Conservation (phyloP, 192 early-diverging fungal species). For the Lobosporangium transversale region DNA sequence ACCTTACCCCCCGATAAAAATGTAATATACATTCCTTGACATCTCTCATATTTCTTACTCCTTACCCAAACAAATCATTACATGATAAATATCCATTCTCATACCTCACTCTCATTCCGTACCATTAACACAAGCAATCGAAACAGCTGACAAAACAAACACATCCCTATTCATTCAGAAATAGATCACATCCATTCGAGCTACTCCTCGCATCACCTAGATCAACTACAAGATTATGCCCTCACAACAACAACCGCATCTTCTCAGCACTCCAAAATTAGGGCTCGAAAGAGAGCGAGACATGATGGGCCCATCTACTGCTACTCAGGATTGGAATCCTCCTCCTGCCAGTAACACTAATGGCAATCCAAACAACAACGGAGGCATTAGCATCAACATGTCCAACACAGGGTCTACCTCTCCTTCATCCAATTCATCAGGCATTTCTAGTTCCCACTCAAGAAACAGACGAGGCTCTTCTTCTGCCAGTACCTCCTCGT, state of each 20-base stretch:
- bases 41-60: no score
- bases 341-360: background rate
- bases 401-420: background rate
- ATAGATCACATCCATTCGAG: no score
- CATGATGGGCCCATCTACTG: constrained; percentile 1
- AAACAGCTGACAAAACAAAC: no score
- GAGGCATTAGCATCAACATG: background rate
- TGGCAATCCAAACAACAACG: background rate
- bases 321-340: constrained; percentile 9
- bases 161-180: no score
- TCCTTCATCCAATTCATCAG: background rate
- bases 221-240: constrained; percentile 16
- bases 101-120: no score
- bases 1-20: no score
- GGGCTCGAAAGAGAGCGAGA: constrained; percentile 18
- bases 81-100: no score
- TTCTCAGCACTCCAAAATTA: constrained; percentile 13
- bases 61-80: no score
- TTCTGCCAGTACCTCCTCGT: background rate
- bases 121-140: no score
- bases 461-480: constrained; percentile 6
- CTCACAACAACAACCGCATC: constrained; percentile 25
- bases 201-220: no score
- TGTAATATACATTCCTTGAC: no score
- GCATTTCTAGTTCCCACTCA: background rate